A percentile compares a stretch with the other conserved stretches of the same genome.
Conservation (phyloP, 352 stramenopile genomes). For the Elongisporangium senticosum region DNA sequence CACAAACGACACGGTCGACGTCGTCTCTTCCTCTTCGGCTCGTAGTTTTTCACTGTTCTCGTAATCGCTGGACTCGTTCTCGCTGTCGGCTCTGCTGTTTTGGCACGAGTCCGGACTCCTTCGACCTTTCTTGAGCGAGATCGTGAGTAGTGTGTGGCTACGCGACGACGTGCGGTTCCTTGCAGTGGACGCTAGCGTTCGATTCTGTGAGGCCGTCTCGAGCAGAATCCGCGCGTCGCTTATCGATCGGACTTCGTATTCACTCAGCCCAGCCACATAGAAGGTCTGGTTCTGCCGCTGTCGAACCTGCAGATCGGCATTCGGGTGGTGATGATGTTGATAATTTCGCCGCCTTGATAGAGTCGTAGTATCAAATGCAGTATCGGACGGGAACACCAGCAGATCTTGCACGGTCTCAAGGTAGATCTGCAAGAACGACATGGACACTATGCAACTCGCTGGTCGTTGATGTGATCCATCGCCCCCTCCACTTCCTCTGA, state of each 20-base stretch:
- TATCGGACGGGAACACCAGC: slow-evolving; percentile 17
- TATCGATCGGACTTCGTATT: slow-evolving; percentile 41
- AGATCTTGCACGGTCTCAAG: slow-evolving; percentile 71
- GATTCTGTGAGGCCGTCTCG: slow-evolving; percentile 39
- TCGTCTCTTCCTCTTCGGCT: slow-evolving; percentile 1
- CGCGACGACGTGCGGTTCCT: slow-evolving; percentile 69
- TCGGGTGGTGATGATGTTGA: not conserved
- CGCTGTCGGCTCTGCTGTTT: slow-evolving; percentile 4
- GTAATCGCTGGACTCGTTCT: slow-evolving; percentile 9
- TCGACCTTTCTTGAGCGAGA: slow-evolving; percentile 28
- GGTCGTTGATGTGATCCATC: not conserved
- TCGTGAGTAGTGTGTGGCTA: slow-evolving; percentile 64
- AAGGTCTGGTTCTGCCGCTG: slow-evolving; percentile 39
- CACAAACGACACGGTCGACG: slow-evolving; percentile 58
- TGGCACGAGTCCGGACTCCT: not conserved
- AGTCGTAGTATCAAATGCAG: not conserved
- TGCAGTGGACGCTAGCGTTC: slow-evolving; percentile 44
- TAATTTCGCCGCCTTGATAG: slow-evolving; percentile 2
- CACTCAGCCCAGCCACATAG: slow-evolving; percentile 51
- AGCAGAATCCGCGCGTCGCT: slow-evolving; percentile 43
- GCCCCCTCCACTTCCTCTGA: not conserved
- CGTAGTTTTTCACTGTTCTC: slow-evolving; percentile 1
- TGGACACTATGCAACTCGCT: slow-evolving; percentile 14
- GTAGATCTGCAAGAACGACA: slow-evolving; percentile 76
- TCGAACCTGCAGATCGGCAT: slow-evolving; percentile 38